phyloP scores from a whole-genome alignment of 331 rosid genomes.

The Spiraea crenata region DNA sequence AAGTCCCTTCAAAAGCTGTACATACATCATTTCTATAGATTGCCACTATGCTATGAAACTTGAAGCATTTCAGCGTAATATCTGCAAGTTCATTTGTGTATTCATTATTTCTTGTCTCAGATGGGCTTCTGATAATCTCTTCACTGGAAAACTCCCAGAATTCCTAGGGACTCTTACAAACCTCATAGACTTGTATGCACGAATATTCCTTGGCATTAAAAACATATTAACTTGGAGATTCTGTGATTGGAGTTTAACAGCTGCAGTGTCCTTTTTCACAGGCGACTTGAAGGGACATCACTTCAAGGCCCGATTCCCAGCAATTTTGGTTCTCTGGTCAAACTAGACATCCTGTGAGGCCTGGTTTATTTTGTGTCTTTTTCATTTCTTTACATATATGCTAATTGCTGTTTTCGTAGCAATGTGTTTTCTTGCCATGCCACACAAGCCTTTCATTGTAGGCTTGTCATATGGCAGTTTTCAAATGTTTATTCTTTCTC shows the following conservation, averaged over 20 bases:
- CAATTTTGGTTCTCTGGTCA: slow-evolving; percentile 29
- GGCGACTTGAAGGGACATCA: slow-evolving; percentile 40
- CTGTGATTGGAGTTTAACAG: not conserved
- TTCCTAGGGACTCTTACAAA: slow-evolving; percentile 34
- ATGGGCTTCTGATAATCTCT: slow-evolving; percentile 47
- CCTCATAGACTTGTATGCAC: slow-evolving; percentile 34
- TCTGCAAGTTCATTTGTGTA: not conserved
- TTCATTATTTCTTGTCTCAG: slow-evolving; percentile 18
- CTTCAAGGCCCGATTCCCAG: slow-evolving; percentile 45
- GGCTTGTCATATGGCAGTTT: no score
- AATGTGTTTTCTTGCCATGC: not conserved
- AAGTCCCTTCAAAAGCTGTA: slow-evolving; percentile 36
- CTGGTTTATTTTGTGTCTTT: not conserved
- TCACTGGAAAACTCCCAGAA: slow-evolving; percentile 38
- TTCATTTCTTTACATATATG: not conserved
- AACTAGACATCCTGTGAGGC: slow-evolving; percentile 33
- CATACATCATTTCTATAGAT: not conserved
- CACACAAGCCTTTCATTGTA: not conserved
- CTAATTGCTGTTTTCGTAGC: not conserved
- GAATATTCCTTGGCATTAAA: not conserved
- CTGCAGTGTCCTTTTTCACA: not conserved
- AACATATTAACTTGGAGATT: slow-evolving; percentile 2
- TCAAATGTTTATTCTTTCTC: not conserved
- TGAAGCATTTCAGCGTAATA: not conserved
- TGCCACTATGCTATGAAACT: not conserved